These are phyloP conservation scores for Endogone sp. DNA, from an alignment of 192 early-diverging fungal genomes.

Conservation along the genomic window DNA sequence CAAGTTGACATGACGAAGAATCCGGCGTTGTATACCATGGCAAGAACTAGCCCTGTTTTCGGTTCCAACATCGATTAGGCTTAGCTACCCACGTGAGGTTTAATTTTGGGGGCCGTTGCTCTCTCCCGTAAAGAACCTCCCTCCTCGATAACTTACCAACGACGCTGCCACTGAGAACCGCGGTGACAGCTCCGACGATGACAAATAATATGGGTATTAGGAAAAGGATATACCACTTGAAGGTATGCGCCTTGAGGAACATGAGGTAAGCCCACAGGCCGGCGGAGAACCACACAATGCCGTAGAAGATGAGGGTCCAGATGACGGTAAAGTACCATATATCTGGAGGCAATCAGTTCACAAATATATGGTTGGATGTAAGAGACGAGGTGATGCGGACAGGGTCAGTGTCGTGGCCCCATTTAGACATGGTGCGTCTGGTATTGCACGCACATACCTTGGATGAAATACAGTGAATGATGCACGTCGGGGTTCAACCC, in stretches of 20 bases:
- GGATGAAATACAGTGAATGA: conserved; percentile 40
- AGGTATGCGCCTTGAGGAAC: conserved; percentile 27
- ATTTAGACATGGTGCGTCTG: no score
- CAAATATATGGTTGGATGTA: not conserved
- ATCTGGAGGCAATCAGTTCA: conserved; percentile 31
- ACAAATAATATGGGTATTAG: conserved; percentile 33
- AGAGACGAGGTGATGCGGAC: not conserved
- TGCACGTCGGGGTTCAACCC: conserved; percentile 28
- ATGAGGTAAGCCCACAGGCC: conserved; percentile 42
- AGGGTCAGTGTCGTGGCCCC: not conserved
- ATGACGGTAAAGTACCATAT: conserved; percentile 55
- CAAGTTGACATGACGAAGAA: conserved; percentile 67
- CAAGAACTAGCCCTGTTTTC: conserved; percentile 49
- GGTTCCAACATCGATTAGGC: no score
- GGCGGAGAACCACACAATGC: conserved; percentile 54
- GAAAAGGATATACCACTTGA: conserved; percentile 21
- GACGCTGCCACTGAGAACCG: conserved; percentile 39
- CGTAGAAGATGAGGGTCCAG: conserved; percentile 60
- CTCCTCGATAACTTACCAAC: conserved; percentile 31
- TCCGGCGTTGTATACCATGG: conserved; percentile 57
- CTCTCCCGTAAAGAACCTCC: no score
- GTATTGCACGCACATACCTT: conserved; percentile 18
- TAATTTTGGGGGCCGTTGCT: no score
- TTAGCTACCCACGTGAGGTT: not conserved
- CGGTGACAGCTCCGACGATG: conserved; percentile 29